Evolutionary conservation across 257 asterid species (phyloP), one percentile per base, ranked within the genome.

Genomic region (Datura wrightii): DNA sequence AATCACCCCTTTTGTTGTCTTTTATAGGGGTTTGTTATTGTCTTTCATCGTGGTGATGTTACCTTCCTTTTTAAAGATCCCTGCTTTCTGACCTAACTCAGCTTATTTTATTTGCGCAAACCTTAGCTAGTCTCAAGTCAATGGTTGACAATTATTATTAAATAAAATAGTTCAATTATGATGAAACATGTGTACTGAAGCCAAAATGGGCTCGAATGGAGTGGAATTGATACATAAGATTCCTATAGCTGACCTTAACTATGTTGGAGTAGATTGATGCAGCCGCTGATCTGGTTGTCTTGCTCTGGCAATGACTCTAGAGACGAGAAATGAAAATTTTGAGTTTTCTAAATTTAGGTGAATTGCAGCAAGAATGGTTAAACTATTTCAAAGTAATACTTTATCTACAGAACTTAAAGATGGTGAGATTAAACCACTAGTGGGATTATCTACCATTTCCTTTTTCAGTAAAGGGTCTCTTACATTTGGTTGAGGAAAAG

Each of bases 201-300:
- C 14, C 31, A 42, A 52, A 78, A 52, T 76, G 48, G 46, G 46
- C 31, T 65, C 10, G 44, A 36, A 65, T 76, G 58, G 62, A 50
- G 82, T 76, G 82, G 46, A 31, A 52, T 50, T 50, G 82, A 78
- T 78, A 7, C 48, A 78, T 3, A 8, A 78, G 82, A 48, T 52
- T 31, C 60, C 31, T 50, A 3, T 31, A 6, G 14, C 13, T 19
- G 46, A 52, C 48, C 34, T 52, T 78, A 14, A 34, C 82, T 52
- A 52, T 14, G 14, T 31, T 9, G 62, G 48, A 14, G 42, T 78
- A 7, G 34, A 52, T 78, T 52, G 82, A 78, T 78, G 62, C 63
- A 78, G 82, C 34, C 52, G 15, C 44, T 78, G 48, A 7, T 52
- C 46, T 52, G 34, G 31, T 7, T 78, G 15, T 52, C 59, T 78